A percentile compares a stretch with the other conserved stretches of the same genome.
Conservation (phyloP, 192 early-diverging fungal species). For the Coemansia sp. region DNA sequence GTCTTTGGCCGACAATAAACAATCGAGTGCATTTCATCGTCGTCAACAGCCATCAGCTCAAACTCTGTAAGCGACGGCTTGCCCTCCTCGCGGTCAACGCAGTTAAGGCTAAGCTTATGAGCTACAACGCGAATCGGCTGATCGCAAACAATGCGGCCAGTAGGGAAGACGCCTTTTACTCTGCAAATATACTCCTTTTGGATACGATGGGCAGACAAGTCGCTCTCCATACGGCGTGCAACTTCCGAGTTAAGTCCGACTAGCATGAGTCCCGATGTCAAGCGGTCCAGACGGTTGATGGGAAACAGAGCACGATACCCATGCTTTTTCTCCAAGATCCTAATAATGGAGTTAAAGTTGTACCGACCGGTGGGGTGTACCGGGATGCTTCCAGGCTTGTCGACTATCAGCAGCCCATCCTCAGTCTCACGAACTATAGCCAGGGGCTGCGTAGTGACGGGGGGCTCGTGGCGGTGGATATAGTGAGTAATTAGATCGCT, state of each 20-base stretch:
- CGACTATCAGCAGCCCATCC: constrained; percentile 73
- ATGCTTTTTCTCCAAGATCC: constrained; percentile 66
- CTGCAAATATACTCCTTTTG: constrained; percentile 87
- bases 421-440: constrained; percentile 63
- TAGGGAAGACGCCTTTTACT: constrained; percentile 86
- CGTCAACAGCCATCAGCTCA: constrained; percentile 50
- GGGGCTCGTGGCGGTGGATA: constrained; percentile 96
- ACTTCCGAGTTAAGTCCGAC: constrained; percentile 62
- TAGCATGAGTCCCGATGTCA: constrained; percentile 91
- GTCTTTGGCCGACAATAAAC: constrained; percentile 83
- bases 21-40: constrained; percentile 69
- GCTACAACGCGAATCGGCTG: constrained; percentile 84
- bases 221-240: constrained; percentile 62
- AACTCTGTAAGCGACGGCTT: constrained; percentile 85
- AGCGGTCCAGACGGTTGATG: constrained; percentile 86
- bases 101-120: constrained; percentile 86
- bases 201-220: constrained; percentile 68
- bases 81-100: constrained; percentile 72
- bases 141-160: constrained; percentile 58
- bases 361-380: constrained; percentile 82
- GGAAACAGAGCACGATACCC: constrained; percentile 61
- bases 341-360: constrained; percentile 79
- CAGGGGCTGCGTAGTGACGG: constrained; percentile 66
- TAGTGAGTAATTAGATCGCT: constrained; percentile 78
- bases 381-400: constrained; percentile 90